Evolutionary conservation across 2,329 filamentous ascomycete species (phyloP), one percentile per base, ranked within the genome.

Genomic region (Aspergillus puulaauensis): DNA sequence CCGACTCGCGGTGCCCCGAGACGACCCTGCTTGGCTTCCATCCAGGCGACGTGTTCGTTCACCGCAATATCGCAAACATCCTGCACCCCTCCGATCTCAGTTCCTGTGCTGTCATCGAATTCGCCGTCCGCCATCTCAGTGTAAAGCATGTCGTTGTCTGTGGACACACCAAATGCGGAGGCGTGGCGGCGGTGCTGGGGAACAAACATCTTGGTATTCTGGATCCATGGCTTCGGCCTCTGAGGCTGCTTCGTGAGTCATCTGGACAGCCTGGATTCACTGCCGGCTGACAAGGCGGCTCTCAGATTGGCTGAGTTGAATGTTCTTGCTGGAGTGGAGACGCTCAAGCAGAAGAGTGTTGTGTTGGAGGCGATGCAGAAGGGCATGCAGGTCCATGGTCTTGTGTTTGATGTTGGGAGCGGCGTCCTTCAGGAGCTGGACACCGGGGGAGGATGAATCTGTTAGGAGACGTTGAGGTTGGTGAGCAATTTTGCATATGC

Each of bases 11-110:
- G 63, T 88, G 90, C 65, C 91, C 91, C 1, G 91, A 95, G 75
- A 93, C 90, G 5, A 91, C 87, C 49, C 83, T 96, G 68, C 83
- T 93, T 27, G 87, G 89, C 68, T 82, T 91, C 58, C 83, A 90
- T 68, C 90, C 91, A 3, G 91, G 91, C 58, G 90, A 96, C 67
- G 87, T 96, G 65, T 96, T 96, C 73, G 89, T 91, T 52, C 91
- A 96, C 80, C 89, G 91, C 72, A 96, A 96, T 80, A 93, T 96
- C 73, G 91, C 90, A 75, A 96, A 96, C 79, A 85, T 93, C 69
- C 78, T 96, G 62, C 86, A 86, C 57, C 79, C 86, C 19, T 86
- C 86, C 66, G 91, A 96, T 73, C 83, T 93, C 73, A 90, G 86
- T 77, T 86, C 87, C 35, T 82, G 86, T 11, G 84, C 86, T 55